Conservation (phyloP, 345 rosid species). For the Gossypium bickii region DNA sequence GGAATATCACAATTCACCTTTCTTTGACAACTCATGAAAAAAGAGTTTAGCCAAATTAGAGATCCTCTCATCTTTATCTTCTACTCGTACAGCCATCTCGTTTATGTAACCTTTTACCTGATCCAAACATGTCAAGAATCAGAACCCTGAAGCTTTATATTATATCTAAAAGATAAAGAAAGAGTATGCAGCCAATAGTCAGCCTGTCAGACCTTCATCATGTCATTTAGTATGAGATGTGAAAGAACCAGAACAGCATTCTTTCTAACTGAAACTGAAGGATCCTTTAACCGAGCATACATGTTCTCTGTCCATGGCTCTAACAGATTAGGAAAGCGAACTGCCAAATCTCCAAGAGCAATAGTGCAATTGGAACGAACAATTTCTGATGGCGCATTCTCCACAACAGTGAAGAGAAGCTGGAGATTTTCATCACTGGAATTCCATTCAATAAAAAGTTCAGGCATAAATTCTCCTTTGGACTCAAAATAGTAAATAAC, state of each 20-base stretch:
- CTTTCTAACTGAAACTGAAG: conserved; percentile 82
- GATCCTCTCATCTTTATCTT: conserved; percentile 85
- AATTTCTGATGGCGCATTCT: conserved; percentile 83
- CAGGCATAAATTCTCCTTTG: conserved; percentile 12
- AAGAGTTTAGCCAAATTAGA: conserved; percentile 87
- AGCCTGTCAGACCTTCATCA: conserved; percentile 80
- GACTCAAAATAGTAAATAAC: not conserved
- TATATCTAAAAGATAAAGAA: conserved; percentile 2
- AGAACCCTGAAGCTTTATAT: conserved; percentile 17
- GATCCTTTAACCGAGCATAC: conserved; percentile 77
- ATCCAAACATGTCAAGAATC: conserved; percentile 28
- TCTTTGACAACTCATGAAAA: conserved; percentile 89
- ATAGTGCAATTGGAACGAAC: conserved; percentile 95
- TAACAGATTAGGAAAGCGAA: conserved; percentile 87
- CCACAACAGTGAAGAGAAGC: conserved; percentile 94
- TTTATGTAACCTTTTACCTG: conserved; percentile 94
- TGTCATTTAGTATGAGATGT: conserved; percentile 95
- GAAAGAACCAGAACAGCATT: conserved; percentile 97
- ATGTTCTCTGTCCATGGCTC: conserved; percentile 98
- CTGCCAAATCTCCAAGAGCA: conserved; percentile 96
- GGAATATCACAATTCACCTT: conserved; percentile 46
- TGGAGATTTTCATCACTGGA: conserved; percentile 87
- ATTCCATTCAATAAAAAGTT: conserved; percentile 27
- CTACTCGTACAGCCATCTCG: conserved; percentile 87
- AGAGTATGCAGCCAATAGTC: conserved; percentile 14